These are phyloP conservation scores for Hericium alpestre DNA, from an alignment of 768 basidiomycete species.

Conservation along the genomic window DNA sequence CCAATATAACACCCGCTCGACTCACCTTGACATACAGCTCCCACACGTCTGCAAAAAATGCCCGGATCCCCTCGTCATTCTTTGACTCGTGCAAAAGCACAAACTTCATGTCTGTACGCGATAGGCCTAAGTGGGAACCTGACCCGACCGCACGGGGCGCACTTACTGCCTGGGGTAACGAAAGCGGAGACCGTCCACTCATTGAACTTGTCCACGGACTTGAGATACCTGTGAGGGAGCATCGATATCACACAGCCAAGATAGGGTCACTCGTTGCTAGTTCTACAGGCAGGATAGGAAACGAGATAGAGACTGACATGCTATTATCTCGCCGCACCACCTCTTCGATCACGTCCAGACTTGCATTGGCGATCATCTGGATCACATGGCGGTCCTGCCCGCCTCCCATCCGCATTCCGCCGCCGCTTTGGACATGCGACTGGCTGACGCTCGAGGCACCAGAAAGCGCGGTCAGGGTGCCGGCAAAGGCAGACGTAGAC, in stretches of 20 bases:
- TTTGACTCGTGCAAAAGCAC: conserved; percentile 87
- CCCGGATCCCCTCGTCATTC: conserved; percentile 93
- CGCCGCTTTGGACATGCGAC: conserved; percentile 47
- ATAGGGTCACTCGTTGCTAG: background rate
- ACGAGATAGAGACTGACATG: conserved; percentile 45
- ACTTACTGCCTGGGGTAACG: conserved; percentile 87
- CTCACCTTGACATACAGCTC: conserved; percentile 92
- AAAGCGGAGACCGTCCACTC: conserved; percentile 98
- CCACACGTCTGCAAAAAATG: conserved; percentile 94
- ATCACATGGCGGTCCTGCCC: conserved; percentile 89
- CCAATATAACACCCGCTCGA: background rate
- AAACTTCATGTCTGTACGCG: conserved; percentile 78
- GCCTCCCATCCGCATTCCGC: conserved; percentile 53
- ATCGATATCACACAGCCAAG: conserved; percentile 3
- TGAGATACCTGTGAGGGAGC: conserved; percentile 68
- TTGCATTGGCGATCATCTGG: conserved; percentile 98
- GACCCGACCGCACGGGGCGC: background rate
- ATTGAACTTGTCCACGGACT: conserved; percentile 93
- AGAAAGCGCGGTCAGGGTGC: conserved; percentile 77
- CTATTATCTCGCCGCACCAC: conserved; percentile 71
- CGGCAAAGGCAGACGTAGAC: conserved; percentile 88
- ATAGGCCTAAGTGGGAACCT: conserved; percentile 13
- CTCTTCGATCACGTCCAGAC: conserved; percentile 91
- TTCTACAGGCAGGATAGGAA: conserved; percentile 11
- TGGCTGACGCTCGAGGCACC: conserved; percentile 73